These are phyloP conservation scores for Rhynchospora tenuis DNA, from an alignment of 176 grass and related monocot genomes.

Conservation along the genomic window DNA sequence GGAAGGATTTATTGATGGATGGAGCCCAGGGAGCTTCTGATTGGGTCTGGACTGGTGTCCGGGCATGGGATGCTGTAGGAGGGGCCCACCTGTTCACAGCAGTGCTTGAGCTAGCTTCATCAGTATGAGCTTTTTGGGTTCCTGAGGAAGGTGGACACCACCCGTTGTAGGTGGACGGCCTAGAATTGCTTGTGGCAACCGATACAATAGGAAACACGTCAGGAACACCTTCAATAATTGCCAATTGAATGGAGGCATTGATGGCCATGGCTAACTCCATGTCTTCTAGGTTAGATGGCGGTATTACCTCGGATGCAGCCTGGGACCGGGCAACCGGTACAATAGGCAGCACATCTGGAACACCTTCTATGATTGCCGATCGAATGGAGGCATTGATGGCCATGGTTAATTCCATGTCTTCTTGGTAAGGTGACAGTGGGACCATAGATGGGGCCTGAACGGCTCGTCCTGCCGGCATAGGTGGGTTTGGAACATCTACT, in stretches of 20 bases:
- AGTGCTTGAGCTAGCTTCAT: conserved; percentile 43
- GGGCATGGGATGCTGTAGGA: conserved; percentile 36
- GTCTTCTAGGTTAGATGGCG: conserved; percentile 25
- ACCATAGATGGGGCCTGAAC: conserved; percentile 12
- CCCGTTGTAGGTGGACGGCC: conserved; percentile 34
- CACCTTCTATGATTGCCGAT: conserved; percentile 75
- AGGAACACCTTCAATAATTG: conserved; percentile 52
- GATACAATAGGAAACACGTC: conserved; percentile 19
- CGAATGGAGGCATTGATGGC: conserved; percentile 91
- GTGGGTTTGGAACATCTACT: conserved; percentile 1
- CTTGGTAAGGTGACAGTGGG: conserved; percentile 31
- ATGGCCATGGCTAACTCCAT: conserved; percentile 70
- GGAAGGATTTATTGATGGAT: conserved; percentile 53
- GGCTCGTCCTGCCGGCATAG: conserved; percentile 15
- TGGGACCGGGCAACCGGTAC: conserved; percentile 29
- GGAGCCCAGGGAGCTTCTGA: conserved; percentile 51
- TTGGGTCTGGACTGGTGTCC: not conserved
- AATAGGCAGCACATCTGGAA: conserved; percentile 47
- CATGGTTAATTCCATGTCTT: conserved; percentile 76
- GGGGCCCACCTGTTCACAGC: conserved; percentile 44
- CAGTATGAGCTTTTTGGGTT: conserved; percentile 33
- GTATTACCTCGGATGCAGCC: too few relatives aligned
- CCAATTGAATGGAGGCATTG: conserved; percentile 72
- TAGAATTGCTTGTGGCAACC: conserved; percentile 18
- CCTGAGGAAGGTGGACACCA: conserved; percentile 33